Percentiles rank a stretch among this genome's conserved stretches.
phyloP scores from a whole-genome alignment of 2,329 filamentous ascomycete genomes.

The Aphanoascus verrucosus region DNA sequence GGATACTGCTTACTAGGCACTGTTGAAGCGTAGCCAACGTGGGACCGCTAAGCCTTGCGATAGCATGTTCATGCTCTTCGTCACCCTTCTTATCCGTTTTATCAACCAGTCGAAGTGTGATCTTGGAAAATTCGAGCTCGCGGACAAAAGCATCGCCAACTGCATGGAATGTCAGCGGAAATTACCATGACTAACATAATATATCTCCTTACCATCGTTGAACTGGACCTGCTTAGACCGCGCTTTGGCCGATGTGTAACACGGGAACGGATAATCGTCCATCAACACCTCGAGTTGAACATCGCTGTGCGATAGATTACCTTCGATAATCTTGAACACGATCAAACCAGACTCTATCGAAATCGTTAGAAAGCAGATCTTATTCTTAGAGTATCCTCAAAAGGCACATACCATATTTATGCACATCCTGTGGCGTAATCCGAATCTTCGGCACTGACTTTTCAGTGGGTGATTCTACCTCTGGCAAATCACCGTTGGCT shows the following conservation, averaged over 20 bases:
- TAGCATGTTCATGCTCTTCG: constrained; percentile 54
- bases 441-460: constrained; percentile 63
- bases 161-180: constrained; percentile 23
- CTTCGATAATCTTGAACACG: constrained; percentile 89
- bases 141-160: constrained; percentile 90
- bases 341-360: constrained; percentile 73
- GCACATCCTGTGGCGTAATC: constrained; percentile 67
- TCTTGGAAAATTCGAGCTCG: constrained; percentile 89
- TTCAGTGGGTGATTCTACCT: constrained; percentile 30
- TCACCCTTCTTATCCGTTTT: constrained; percentile 63
- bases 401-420: constrained; percentile 54
- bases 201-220: constrained; percentile 56
- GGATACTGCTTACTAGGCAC: constrained; percentile 54
- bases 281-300: constrained; percentile 79
- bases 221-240: constrained; percentile 60
- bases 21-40: constrained; percentile 81
- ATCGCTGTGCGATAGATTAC: constrained; percentile 64
- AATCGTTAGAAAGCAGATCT: constrained; percentile 14
- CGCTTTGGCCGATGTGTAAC: constrained; percentile 71
- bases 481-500: constrained; percentile 38
- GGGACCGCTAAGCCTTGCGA: constrained; percentile 73
- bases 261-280: constrained; percentile 87
- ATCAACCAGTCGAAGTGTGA: constrained; percentile 77
- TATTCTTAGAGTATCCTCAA: too few relatives aligned
- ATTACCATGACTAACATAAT: not conserved